Conservation (phyloP, 2,329 filamentous ascomycete genomes). For the Sphaerostilbella broomeana region DNA sequence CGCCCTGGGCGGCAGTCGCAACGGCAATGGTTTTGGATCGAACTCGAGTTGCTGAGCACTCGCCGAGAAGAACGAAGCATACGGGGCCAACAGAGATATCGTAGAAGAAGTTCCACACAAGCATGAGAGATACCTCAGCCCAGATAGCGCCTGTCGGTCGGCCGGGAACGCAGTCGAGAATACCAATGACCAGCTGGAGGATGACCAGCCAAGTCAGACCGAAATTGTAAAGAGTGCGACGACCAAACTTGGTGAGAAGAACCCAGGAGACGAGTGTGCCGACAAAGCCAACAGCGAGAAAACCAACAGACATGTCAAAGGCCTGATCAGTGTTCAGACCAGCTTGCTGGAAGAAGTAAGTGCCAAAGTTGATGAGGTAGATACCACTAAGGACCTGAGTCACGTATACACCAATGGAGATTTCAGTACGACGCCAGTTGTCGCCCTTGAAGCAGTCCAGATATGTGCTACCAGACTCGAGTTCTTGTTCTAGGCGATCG, state of each 20-base stretch:
- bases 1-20: slow-evolving; percentile 27
- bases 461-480: slow-evolving; percentile 33
- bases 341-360: slow-evolving; percentile 42
- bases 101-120: slow-evolving; percentile 40
- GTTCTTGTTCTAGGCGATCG: slow-evolving; percentile 36
- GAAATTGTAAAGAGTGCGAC: slow-evolving; percentile 34
- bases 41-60: slow-evolving; percentile 35
- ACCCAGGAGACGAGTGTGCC: slow-evolving; percentile 38
- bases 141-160: slow-evolving; percentile 30
- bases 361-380: slow-evolving; percentile 35
- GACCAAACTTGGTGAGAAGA: slow-evolving; percentile 35
- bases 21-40: slow-evolving; percentile 37
- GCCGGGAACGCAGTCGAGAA: slow-evolving; percentile 41
- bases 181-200: slow-evolving; percentile 36
- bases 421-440: slow-evolving; percentile 40
- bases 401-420: slow-evolving; percentile 37
- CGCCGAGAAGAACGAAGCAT: slow-evolving; percentile 36
- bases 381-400: slow-evolving; percentile 35
- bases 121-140: slow-evolving; percentile 32
- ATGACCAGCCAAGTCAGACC: slow-evolving; percentile 35
- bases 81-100: slow-evolving; percentile 38
- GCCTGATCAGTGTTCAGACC: slow-evolving; percentile 33
- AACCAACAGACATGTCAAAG: slow-evolving; percentile 35
- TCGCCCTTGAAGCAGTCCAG: slow-evolving; percentile 42
- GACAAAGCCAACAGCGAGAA: slow-evolving; percentile 34